Percentiles rank a stretch among this genome's conserved stretches.
phyloP scores from a whole-genome alignment of 176 grass and related monocot species.

The Oryza brachyantha region DNA sequence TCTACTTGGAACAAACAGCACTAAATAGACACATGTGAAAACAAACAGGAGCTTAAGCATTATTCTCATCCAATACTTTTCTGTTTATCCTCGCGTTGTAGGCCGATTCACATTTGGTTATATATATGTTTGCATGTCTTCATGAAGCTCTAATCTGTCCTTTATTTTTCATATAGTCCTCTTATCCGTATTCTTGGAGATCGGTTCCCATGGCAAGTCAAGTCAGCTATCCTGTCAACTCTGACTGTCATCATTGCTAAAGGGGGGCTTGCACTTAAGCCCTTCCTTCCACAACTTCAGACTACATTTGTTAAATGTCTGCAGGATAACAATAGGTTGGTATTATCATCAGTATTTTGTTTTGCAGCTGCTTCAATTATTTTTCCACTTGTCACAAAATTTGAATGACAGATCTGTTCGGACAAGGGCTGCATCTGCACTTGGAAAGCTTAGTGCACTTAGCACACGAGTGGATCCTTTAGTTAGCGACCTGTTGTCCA shows the following conservation, averaged over 20 bases:
- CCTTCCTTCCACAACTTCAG: constrained; percentile 96
- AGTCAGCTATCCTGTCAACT: constrained; percentile 92
- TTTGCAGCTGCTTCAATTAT: background rate
- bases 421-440: constrained; percentile 73
- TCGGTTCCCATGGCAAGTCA: constrained; percentile 98
- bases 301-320: constrained; percentile 96
- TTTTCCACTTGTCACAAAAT: background rate
- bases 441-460: constrained; percentile 95
- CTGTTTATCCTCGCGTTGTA: constrained; percentile 4
- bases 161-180: constrained; percentile 51
- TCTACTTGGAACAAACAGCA: constrained; percentile 14
- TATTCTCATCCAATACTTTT: background rate
- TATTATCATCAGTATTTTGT: constrained; percentile 13
- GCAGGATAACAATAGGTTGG: constrained; percentile 74
- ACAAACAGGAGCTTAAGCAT: background rate
- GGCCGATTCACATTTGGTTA: background rate
- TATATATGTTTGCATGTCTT: background rate
- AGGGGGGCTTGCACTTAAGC: constrained; percentile 95
- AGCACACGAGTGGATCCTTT: constrained; percentile 87
- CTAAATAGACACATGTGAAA: background rate
- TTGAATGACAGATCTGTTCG: constrained; percentile 67
- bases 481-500: constrained; percentile 83
- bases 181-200: constrained; percentile 95
- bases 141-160: constrained; percentile 25
- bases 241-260: constrained; percentile 89